Conservation (phyloP, 2,329 filamentous ascomycete species). For the Colletotrichum musicola region DNA sequence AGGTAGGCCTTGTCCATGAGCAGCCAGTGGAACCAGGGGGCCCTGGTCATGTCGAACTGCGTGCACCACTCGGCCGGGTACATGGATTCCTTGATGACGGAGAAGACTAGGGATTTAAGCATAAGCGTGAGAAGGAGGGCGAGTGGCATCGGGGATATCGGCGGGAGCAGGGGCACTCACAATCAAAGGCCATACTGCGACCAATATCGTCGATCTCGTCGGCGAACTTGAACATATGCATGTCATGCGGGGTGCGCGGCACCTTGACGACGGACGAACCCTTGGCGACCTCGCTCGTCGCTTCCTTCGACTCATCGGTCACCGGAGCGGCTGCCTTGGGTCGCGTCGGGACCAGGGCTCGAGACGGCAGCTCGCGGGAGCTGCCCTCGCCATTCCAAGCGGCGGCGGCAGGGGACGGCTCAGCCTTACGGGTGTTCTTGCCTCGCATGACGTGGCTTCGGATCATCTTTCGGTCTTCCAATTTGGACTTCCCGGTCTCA, state of each 20-base stretch:
- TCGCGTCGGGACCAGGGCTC: too few relatives aligned
- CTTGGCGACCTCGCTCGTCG: not conserved
- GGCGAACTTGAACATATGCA: constrained; percentile 43
- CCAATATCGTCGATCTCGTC: constrained; percentile 29
- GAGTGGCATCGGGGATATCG: too few relatives aligned
- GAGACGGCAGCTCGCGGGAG: not conserved
- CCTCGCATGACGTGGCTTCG: constrained; percentile 40
- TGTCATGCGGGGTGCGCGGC: constrained; percentile 35
- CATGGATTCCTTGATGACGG: constrained; percentile 40
- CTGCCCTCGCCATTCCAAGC: too few relatives aligned
- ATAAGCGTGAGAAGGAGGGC: not conserved
- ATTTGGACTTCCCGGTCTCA: constrained; percentile 41
- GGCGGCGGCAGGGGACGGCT: not conserved
- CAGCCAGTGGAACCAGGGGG: constrained; percentile 47
- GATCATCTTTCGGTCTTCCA: constrained; percentile 43
- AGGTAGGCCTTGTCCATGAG: constrained; percentile 44
- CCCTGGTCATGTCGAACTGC: constrained; percentile 40
- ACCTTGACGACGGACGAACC: not conserved
- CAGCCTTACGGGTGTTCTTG: constrained; percentile 27
- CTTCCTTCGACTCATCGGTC: not conserved
- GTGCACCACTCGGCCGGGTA: constrained; percentile 48
- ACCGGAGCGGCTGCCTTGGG: not conserved
- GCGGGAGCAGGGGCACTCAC: not conserved
- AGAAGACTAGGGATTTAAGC: constrained; percentile 11
- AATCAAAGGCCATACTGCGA: constrained; percentile 25